Evolutionary conservation across 2,329 filamentous ascomycete species (phyloP).

Genomic region (Pestalotiopsis fici): DNA sequence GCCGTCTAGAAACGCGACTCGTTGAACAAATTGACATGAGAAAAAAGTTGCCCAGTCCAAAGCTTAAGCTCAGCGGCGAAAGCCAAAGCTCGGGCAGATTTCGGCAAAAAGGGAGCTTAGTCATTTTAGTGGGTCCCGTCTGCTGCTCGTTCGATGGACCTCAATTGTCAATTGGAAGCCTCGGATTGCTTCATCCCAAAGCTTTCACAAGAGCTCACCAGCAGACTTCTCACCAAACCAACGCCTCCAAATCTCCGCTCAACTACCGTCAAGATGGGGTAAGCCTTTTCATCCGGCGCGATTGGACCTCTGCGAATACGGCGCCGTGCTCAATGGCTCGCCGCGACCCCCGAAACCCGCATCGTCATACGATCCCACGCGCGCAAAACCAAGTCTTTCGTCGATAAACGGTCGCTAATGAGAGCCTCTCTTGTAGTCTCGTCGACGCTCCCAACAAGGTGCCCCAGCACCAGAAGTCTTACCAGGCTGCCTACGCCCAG

Average conservation of each 20-base stretch:
- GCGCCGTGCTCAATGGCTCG: slow-evolving; percentile 21
- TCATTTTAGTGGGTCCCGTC: slow-evolving; percentile 6
- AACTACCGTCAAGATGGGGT: slow-evolving; percentile 42
- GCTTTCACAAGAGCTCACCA: slow-evolving; percentile 16
- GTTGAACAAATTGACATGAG: not conserved
- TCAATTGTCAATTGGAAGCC: slow-evolving; percentile 10
- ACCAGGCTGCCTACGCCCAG: slow-evolving; percentile 71
- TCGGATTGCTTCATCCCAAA: slow-evolving; percentile 21
- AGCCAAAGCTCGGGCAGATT: slow-evolving; percentile 4
- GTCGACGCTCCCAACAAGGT: slow-evolving; percentile 77
- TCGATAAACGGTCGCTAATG: slow-evolving; percentile 25
- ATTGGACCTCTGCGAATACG: not conserved
- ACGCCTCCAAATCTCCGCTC: slow-evolving; percentile 22
- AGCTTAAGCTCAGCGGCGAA: not conserved
- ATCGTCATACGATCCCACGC: slow-evolving; percentile 1
- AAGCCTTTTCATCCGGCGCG: slow-evolving; percentile 19
- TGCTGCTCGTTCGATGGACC: slow-evolving; percentile 1
- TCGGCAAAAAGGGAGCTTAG: slow-evolving; percentile 13
- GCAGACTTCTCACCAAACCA: slow-evolving; percentile 16
- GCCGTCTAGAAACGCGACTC: not conserved
- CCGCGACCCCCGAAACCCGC: not conserved
- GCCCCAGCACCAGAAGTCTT: slow-evolving; percentile 71
- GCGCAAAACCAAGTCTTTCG: not conserved
- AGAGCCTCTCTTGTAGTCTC: slow-evolving; percentile 40
- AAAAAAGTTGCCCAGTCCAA: not conserved